These are phyloP conservation scores for Platanthera guangdongensis DNA, from an alignment of 106 monocot species.

Conservation along the genomic window DNA sequence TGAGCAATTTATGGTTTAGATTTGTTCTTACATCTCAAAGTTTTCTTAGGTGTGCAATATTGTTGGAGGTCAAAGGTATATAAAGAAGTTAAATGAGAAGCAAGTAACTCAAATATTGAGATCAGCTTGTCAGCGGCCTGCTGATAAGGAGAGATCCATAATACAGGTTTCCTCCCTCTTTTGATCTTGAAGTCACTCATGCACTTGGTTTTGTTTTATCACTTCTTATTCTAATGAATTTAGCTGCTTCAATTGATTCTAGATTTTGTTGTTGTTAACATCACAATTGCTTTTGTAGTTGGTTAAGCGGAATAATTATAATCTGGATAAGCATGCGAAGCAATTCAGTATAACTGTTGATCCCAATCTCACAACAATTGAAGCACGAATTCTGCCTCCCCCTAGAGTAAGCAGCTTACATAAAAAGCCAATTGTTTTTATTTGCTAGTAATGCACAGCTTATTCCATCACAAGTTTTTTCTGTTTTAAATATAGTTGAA, in stretches of 20 bases:
- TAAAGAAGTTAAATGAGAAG: constrained; percentile 27
- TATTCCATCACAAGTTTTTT: neutral
- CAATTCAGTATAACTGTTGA: constrained; percentile 33
- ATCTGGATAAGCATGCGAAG: constrained; percentile 27
- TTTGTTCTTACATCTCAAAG: neutral
- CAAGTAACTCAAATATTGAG: constrained; percentile 31
- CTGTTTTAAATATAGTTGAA: constrained; percentile 22
- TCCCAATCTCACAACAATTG: constrained; percentile 24
- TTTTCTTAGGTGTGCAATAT: constrained; percentile 32
- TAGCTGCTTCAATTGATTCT: neutral
- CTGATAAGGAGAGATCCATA: constrained; percentile 17
- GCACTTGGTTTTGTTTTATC: neutral
- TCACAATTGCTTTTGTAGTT: constrained; percentile 24
- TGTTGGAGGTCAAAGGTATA: constrained; percentile 38
- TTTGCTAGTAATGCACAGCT: no score
- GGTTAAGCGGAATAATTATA: constrained; percentile 33
- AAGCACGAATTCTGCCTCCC: constrained; percentile 36
- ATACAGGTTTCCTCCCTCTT: neutral
- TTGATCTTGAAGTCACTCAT: neutral
- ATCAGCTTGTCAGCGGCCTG: constrained; percentile 23
- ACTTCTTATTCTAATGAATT: no score
- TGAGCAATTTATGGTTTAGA: neutral
- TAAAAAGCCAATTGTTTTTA: neutral
- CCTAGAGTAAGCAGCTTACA: constrained; percentile 22
- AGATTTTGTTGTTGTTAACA: neutral